These are phyloP conservation scores for Pascua guehoae DNA, from an alignment of 1,284 basidiomycete species.

Conservation along the genomic window DNA sequence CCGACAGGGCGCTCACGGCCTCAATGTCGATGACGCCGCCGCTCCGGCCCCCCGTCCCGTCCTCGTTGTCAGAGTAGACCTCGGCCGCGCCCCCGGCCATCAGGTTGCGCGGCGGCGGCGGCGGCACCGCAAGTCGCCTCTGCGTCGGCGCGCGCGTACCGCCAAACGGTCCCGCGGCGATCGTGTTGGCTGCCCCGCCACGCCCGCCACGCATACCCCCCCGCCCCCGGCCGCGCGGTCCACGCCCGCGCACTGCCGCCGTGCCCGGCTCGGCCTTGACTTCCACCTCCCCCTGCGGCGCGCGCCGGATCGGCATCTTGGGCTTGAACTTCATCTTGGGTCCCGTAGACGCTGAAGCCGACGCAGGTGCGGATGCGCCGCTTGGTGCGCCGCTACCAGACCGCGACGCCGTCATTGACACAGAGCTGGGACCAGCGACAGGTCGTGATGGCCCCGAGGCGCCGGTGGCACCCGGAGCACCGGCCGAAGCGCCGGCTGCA, in stretches of 20 bases:
- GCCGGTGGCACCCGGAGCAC: background rate
- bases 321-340: conserved; percentile 48
- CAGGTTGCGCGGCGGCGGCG: conserved; percentile 9
- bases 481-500: too few relatives aligned
- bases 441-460: background rate
- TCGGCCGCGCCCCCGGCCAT: conserved; percentile 12
- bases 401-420: background rate
- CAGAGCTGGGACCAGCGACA: background rate
- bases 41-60: conserved; percentile 67
- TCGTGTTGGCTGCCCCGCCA: conserved; percentile 2
- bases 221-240: conserved; percentile 50
- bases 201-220: conserved; percentile 50
- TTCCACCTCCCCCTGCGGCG: conserved; percentile 20
- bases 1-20: conserved; percentile 72
- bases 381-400: background rate
- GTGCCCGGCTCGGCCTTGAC: conserved; percentile 7
- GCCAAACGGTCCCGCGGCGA: conserved; percentile 21
- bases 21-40: conserved; percentile 73
- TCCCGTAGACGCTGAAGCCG: background rate
- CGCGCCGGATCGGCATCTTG: conserved; percentile 39
- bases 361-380: background rate
- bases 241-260: conserved; percentile 3
- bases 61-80: conserved; percentile 79
- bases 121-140: conserved; percentile 9
- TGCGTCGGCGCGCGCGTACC: conserved; percentile 1